A percentile compares a stretch with the other conserved stretches of the same genome.
phyloP scores from a whole-genome alignment of 441 rosid genomes.

The Pelargonium fulgidum region DNA sequence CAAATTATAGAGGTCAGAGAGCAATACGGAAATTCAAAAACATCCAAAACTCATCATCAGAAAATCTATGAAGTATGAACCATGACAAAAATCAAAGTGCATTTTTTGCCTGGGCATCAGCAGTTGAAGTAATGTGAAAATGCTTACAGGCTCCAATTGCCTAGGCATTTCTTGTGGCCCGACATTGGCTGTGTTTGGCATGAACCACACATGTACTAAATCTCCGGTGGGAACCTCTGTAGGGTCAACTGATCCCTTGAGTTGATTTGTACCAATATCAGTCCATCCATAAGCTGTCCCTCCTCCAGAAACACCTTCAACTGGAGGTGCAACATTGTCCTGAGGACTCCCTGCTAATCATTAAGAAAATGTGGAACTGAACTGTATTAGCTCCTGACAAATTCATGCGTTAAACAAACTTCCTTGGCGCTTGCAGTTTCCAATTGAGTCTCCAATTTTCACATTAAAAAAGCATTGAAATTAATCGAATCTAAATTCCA shows the following conservation, averaged over 20 bases:
- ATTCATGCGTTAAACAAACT: neutral
- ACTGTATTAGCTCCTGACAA: neutral
- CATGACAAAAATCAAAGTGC: neutral
- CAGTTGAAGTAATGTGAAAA: neutral
- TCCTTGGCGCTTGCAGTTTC: neutral
- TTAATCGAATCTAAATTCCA: neutral
- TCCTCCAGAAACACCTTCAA: conserved; percentile 96
- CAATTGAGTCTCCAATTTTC: conserved; percentile 2
- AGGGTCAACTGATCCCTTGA: conserved; percentile 54
- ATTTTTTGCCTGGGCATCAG: neutral
- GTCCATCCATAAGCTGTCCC: conserved; percentile 94
- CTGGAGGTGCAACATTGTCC: conserved; percentile 57
- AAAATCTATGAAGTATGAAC: neutral
- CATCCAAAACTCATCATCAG: neutral
- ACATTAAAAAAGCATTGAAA: neutral
- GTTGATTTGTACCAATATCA: conserved; percentile 39
- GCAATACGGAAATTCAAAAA: conserved; percentile 13
- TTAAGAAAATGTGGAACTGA: neutral
- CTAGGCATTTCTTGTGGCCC: conserved; percentile 82
- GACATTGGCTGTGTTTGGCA: conserved; percentile 77
- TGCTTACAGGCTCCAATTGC: conserved; percentile 62
- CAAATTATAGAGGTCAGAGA: conserved; percentile 23
- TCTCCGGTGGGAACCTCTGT: conserved; percentile 59
- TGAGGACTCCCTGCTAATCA: conserved; percentile 38
- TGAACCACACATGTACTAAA: conserved; percentile 76